Percentiles rank a stretch among this genome's conserved stretches.
These are phyloP conservation scores for Cornus controversa DNA, from an alignment of 148 eudicot genomes.

Conservation along the genomic window DNA sequence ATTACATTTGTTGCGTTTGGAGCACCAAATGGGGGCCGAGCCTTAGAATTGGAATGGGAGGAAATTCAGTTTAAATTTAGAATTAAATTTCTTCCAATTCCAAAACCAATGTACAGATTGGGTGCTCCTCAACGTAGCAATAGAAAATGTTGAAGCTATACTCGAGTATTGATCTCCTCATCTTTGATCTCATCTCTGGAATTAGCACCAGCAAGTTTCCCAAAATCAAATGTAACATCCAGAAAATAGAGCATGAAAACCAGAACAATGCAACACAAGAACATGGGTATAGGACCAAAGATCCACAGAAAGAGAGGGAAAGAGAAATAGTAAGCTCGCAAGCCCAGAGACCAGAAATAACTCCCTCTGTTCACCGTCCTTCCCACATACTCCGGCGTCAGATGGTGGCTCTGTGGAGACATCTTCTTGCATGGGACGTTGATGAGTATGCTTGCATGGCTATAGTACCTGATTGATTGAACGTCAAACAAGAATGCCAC, in stretches of 20 bases:
- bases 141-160: too few species aligned
- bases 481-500: slow-evolving; percentile 66
- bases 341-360: slow-evolving; percentile 87
- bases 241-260: slow-evolving; percentile 68
- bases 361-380: slow-evolving; percentile 67
- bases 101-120: too few species aligned
- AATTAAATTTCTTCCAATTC: too few species aligned
- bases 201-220: slow-evolving; percentile 10
- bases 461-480: slow-evolving; percentile 83
- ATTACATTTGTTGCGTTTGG: too few species aligned
- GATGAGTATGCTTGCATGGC: slow-evolving; percentile 85
- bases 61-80: too few species aligned
- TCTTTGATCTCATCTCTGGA: background rate
- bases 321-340: slow-evolving; percentile 81
- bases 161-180: slow-evolving; percentile 24
- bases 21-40: too few species aligned
- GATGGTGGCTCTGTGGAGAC: background rate
- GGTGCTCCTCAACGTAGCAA: too few species aligned
- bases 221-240: slow-evolving; percentile 50
- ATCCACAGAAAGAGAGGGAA: slow-evolving; percentile 84
- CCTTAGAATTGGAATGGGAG: too few species aligned
- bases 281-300: slow-evolving; percentile 91
- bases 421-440: slow-evolving; percentile 65
- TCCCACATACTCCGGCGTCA: slow-evolving; percentile 55
- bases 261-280: slow-evolving; percentile 48